These are phyloP conservation scores for Alternaria sp. DNA, from an alignment of 2,329 filamentous ascomycete genomes.

Conservation along the genomic window DNA sequence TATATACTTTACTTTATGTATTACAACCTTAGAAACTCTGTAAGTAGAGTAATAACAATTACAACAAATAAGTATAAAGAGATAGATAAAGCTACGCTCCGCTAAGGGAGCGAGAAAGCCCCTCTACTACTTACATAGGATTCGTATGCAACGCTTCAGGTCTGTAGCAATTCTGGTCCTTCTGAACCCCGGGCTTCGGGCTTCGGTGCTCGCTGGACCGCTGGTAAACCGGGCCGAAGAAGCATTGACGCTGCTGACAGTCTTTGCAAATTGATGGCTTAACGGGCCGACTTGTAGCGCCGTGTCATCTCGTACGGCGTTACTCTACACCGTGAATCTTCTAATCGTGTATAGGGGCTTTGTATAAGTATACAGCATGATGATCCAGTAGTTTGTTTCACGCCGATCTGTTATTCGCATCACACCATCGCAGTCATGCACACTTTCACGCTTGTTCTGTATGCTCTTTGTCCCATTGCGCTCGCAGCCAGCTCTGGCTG, in stretches of 20 bases:
- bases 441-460: background rate
- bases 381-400: background rate
- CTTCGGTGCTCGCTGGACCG: too few relatives aligned
- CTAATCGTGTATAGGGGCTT: background rate
- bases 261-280: background rate
- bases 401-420: background rate
- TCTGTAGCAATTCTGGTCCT: too few relatives aligned
- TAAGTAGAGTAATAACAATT: too few relatives aligned
- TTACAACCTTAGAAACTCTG: too few relatives aligned
- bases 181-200: too few relatives aligned
- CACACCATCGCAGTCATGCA: background rate
- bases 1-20: too few relatives aligned
- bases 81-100: too few relatives aligned
- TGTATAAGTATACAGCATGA: background rate
- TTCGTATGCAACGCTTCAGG: too few relatives aligned
- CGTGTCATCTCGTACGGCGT: background rate
- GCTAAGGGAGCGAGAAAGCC: too few relatives aligned
- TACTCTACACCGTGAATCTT: background rate
- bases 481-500: constrained; percentile 29
- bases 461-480: background rate
- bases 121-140: too few relatives aligned
- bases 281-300: background rate
- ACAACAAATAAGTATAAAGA: too few relatives aligned
- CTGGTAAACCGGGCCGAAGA: background rate
- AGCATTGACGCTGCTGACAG: background rate